Evolutionary conservation across 2,329 filamentous ascomycete genomes (phyloP), one percentile per base, ranked within the genome.

Genomic region (Alternaria sp.): DNA sequence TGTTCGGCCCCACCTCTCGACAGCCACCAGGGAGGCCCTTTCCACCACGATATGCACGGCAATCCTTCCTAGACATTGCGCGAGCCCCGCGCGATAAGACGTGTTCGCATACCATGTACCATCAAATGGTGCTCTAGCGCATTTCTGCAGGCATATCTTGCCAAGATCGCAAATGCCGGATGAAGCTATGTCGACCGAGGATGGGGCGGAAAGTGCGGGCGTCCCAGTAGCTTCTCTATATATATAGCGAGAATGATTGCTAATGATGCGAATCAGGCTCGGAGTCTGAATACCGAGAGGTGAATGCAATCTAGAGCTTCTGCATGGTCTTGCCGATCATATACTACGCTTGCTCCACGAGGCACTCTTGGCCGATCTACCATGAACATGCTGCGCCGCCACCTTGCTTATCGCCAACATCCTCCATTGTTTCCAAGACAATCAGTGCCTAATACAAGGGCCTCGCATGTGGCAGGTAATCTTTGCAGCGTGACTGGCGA

Each of bases 201-300:
- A 60, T 56, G 50, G 58, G 50, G 58, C 58, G 44, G 50, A 43
- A 60, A 56, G 50, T 60, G 58, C 28, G 30, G 51, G 51, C 43
- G 20, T 43, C 25, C 23, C 44, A 37, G 21, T n/a, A 45, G 30
- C 11, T 28, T 10, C 15, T 60, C 28, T 41, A 60, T 55, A 56
- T 55, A 56, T 30, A 25, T 56, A 56, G 28, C 21, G 23, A 60
- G 30, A 9, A 21, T 30, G 41, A 8, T 33, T 56, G 20, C n/a
- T 20, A 5, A 11, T 10, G 18, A 37, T 18, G 21, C 12, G 25
- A 23, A 47, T 23, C 28, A 33, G 30, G 43, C 51, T 45, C 54
- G 30, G 44, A 30, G 12, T 33, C 28, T 28, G 28, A 5, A 55
- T 6, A 56, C 23, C 15, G 23, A n/a, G 37, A 41, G 21, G 15